Evolutionary conservation across 1,284 basidiomycete species (phyloP), one percentile per base, ranked within the genome.

Genomic region (Cystobasidium sp.): DNA sequence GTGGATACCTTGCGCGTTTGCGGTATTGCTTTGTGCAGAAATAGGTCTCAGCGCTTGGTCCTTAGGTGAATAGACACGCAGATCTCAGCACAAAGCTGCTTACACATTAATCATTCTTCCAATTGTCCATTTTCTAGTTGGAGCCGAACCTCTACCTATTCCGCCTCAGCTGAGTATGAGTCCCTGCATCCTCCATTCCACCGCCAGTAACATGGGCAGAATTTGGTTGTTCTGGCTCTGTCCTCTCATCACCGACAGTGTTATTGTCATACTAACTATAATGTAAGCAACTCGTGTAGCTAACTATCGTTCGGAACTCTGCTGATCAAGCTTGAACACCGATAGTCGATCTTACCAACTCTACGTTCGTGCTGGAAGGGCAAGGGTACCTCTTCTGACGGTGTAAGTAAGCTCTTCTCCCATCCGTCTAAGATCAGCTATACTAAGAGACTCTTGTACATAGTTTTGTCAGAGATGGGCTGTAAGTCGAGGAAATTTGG

Each of bases 211-310:
- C 20, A 39, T 49, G 14, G 39, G 16, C 2, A n/a, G 24, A 14
- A 37, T 67, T 31, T 67, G 64, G 64, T 7, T 67, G 16, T 67
- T 39, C 51, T 67, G 64, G 64, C 39, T 67, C 31, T 31, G 49
- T 14, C 64, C 64, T n/a, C 18, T 67, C 6, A 4, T 67, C 3
- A 41, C 52, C 5, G 64, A 67, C 64, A 53, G 20, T 22, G 22
- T 67, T 10, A 55, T 55, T 20, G 46, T 67, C 51, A 7, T 52
- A 2, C 64, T 67, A 2, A 49, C 44, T 24, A 24, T 67, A n/a
- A 41, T 52, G 64, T 55, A 41, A 51, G 47, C 20, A 10, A 14
- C 22, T 43, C 24, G 44, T 14, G n/a, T 46, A 53, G 1, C 18
- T 3, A 55, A 14, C 4, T 12, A 6, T n/a, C n/a, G 9, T 12